phyloP scores from a whole-genome alignment of 306 rosid genomes.

The Quercus wislizeni region DNA sequence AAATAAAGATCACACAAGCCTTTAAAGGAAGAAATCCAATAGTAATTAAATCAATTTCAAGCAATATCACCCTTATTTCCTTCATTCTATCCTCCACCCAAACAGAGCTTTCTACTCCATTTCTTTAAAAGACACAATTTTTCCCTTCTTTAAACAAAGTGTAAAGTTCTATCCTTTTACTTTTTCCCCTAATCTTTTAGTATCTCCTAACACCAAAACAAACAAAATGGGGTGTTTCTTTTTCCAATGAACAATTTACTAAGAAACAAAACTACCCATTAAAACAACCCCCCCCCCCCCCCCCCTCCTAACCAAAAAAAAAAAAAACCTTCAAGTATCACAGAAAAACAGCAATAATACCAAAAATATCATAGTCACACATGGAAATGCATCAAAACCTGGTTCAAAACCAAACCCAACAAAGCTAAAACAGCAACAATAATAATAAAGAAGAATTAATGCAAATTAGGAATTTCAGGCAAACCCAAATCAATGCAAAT shows the following conservation, averaged over 20 bases:
- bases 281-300: not conserved
- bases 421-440: not conserved
- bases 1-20: not conserved
- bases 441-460: not conserved
- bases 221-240: not conserved
- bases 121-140: not conserved
- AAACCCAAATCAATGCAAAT: too few relatives aligned
- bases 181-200: not conserved
- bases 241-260: constrained; percentile 2
- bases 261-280: constrained; percentile 9
- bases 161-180: not conserved
- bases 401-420: not conserved
- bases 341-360: not conserved
- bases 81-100: not conserved
- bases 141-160: not conserved
- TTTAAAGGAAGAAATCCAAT: not conserved
- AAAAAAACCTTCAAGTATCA: too few relatives aligned
- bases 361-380: not conserved
- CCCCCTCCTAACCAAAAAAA: too few relatives aligned
- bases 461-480: too few relatives aligned
- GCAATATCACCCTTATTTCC: not conserved
- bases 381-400: not conserved
- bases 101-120: not conserved
- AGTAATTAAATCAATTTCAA: not conserved
- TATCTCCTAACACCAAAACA: not conserved